Conservation (phyloP, 2,329 filamentous ascomycete genomes). For the Fusarium paranaense region DNA sequence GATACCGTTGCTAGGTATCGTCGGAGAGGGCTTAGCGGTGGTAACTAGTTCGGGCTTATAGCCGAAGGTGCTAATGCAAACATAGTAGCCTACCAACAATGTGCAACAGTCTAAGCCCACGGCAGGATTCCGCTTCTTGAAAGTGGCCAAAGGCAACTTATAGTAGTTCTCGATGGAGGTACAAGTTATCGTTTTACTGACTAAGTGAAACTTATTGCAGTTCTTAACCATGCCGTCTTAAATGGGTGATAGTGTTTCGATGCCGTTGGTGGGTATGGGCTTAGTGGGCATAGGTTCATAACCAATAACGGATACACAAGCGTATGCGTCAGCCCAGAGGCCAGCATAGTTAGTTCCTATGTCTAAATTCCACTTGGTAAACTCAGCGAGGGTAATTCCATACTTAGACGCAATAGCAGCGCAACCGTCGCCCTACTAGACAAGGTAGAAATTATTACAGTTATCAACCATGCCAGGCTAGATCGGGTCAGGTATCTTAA, state of each 20-base stretch:
- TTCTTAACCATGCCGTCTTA: constrained; percentile 14
- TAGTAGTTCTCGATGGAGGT: background rate
- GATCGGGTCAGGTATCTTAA: background rate
- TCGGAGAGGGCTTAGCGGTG: background rate
- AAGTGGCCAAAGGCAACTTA: constrained; percentile 9
- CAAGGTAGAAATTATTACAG: background rate
- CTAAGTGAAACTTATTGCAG: constrained; percentile 24
- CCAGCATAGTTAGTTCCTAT: background rate
- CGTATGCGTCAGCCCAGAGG: background rate
- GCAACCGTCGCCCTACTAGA: background rate
- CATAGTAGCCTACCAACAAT: background rate
- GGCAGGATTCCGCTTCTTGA: constrained; percentile 17
- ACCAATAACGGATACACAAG: background rate
- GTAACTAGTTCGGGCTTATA: background rate
- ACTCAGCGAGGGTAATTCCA: background rate
- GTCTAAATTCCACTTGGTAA: background rate
- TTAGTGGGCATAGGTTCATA: background rate
- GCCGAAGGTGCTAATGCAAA: background rate
- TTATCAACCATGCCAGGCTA: background rate
- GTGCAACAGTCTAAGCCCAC: background rate
- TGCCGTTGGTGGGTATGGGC: background rate
- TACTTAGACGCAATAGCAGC: background rate
- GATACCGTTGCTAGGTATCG: background rate
- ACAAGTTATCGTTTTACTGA: background rate
- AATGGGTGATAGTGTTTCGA: background rate